Conservation (phyloP, 177 flowering plant genomes). For the Telopea speciosissima region DNA sequence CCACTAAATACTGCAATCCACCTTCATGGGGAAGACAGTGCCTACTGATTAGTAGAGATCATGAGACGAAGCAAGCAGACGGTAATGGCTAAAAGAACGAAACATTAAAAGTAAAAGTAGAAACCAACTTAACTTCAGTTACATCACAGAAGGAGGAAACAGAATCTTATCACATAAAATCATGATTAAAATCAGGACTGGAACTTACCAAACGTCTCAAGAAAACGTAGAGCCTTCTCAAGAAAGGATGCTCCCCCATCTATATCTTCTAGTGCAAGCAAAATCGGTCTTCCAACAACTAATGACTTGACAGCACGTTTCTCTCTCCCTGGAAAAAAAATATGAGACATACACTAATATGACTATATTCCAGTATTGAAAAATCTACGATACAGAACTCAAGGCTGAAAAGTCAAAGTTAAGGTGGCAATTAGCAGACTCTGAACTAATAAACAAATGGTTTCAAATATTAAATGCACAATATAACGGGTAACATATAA, state of each 20-base stretch:
- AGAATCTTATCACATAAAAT: not conserved
- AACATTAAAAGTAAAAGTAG: no score
- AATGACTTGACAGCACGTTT: conserved; percentile 83
- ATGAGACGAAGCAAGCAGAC: no score
- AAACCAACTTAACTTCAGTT: not conserved
- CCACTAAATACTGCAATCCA: no score
- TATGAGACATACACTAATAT: not conserved
- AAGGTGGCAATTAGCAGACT: not conserved
- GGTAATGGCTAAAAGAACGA: no score
- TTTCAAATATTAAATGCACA: no score
- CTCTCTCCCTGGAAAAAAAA: conserved; percentile 63
- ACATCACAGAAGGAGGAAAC: not conserved
- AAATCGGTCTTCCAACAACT: conserved; percentile 96
- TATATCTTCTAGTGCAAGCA: conserved; percentile 97
- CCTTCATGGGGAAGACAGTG: no score
- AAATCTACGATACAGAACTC: not conserved
- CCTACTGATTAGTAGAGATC: no score
- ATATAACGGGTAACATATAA: no score
- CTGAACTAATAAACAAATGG: no score
- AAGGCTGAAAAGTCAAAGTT: no score
- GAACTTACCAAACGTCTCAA: conserved; percentile 75
- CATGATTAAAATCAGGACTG: not conserved
- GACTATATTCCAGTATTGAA: not conserved
- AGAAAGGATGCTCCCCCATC: conserved; percentile 98
- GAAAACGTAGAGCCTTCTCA: conserved; percentile 94